Evolutionary conservation across 1,284 basidiomycete species (phyloP), one percentile per base, ranked within the genome.

Genomic region (Stereum hirsutum): DNA sequence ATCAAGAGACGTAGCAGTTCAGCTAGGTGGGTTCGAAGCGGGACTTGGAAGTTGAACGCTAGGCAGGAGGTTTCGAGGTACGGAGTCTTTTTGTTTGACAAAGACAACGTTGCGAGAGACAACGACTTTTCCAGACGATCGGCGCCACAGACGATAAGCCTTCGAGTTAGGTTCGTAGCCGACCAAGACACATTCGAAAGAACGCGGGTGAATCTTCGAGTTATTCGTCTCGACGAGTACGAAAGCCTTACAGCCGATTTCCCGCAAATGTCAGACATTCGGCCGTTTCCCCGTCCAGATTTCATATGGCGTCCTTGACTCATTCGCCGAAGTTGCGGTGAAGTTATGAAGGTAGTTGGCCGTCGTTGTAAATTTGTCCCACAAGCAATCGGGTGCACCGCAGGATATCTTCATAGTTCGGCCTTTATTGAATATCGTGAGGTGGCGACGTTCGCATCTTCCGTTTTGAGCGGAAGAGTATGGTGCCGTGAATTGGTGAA

Each of bases 91-190:
- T 6, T 26, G 32, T 41, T 41, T 28, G 1, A 41, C n/a, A 20
- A 41, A 41, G 10, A 21, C 7, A 20, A 41, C 27, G 12, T 41
- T 28, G 26, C 19, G 28, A 2, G 19, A 41, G n/a, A 31, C 17
- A 8, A 17, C 5, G 28, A 41, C 10, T 26, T 19, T n/a, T 5
- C 26, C 14, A 15, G 39, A 41, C 26, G 14, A n/a, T 3, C 15
- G 26, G 17, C 32, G 26, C 4, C 10, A 41, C 8, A 26, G 32
- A 10, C 57, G 34, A 41, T 64, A 65, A 0, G 61, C 49, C 46
- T 65, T 65, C 0, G 60, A 58, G 14, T 56, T 46, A 0, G 42
- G 27, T 2, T 49, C 52, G 41, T 66, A 65, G 0, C 62, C 61
- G 24, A 64, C 54, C 3, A 66, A 55, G 1, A 62, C 44, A 25